Evolutionary conservation across 1,284 basidiomycete genomes (phyloP).

Genomic region (Paramarasmius palmivorus): DNA sequence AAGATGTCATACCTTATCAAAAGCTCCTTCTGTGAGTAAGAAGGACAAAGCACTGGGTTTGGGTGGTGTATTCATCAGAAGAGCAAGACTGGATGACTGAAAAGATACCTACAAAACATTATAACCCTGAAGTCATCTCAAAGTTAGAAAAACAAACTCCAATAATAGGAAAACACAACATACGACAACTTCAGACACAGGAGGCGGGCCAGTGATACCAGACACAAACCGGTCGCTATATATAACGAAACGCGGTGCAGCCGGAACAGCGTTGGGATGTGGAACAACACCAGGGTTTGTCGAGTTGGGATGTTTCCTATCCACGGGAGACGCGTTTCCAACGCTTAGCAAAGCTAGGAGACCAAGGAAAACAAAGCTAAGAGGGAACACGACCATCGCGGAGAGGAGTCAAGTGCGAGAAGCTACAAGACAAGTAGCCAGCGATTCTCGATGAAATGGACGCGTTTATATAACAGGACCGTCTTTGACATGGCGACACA

Average conservation of each 20-base stretch:
- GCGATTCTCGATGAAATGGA: too few species aligned
- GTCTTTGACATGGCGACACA: too few species aligned
- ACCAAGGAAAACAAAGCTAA: background rate
- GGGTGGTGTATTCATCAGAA: constrained; percentile 1
- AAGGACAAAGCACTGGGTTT: constrained; percentile 46
- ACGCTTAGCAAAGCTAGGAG: background rate
- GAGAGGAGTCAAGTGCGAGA: background rate
- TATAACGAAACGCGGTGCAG: constrained; percentile 48
- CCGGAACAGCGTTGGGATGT: constrained; percentile 3
- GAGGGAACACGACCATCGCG: background rate
- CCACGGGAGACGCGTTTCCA: background rate
- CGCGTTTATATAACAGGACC: too few species aligned
- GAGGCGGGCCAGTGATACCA: constrained; percentile 42
- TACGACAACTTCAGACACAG: constrained; percentile 41
- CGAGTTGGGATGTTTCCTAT: background rate
- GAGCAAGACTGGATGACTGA: background rate
- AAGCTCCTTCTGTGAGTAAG: constrained; percentile 48
- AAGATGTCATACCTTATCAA: constrained; percentile 40
- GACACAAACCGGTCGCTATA: constrained; percentile 47
- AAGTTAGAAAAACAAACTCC: background rate
- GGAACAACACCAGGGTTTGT: background rate
- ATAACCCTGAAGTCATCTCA: constrained; percentile 30
- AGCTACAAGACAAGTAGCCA: too few species aligned
- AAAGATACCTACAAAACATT: constrained; percentile 36
- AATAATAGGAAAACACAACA: constrained; percentile 1